These are phyloP conservation scores for Globisporangium nagaii DNA, from an alignment of 352 stramenopile species.

Conservation along the genomic window DNA sequence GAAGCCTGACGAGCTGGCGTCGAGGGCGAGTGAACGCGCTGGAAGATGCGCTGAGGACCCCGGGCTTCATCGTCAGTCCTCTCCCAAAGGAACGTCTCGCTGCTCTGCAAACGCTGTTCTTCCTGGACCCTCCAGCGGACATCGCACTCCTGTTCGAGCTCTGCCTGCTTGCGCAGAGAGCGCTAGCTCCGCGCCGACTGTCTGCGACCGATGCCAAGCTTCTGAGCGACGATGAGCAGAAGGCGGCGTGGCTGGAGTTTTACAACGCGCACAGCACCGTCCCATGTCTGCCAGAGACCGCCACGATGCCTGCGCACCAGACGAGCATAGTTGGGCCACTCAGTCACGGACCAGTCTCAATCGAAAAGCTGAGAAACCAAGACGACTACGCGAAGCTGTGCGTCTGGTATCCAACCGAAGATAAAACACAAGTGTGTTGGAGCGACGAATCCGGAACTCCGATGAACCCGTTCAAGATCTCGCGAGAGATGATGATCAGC, in stretches of 20 bases:
- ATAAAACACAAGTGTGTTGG: conserved; percentile 24
- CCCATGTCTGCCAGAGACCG: background rate
- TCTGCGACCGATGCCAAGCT: background rate
- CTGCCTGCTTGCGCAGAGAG: conserved; percentile 28
- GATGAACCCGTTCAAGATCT: conserved; percentile 36
- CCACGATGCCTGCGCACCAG: background rate
- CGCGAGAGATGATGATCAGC: conserved; percentile 12
- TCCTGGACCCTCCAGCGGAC: conserved; percentile 28
- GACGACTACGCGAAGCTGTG: conserved; percentile 19
- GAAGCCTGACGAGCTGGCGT: background rate
- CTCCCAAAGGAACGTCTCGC: conserved; percentile 20
- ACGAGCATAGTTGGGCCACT: background rate
- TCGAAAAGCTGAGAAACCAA: conserved; percentile 18
- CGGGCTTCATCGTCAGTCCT: conserved; percentile 22
- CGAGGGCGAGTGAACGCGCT: background rate
- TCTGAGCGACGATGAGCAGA: background rate
- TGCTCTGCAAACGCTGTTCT: conserved; percentile 35
- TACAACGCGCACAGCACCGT: conserved; percentile 10
- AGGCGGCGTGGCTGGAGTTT: conserved; percentile 16
- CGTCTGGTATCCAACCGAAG: conserved; percentile 28
- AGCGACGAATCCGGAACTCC: conserved; percentile 7
- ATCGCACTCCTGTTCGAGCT: conserved; percentile 35
- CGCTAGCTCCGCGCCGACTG: conserved; percentile 14
- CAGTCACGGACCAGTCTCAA: conserved; percentile 2
- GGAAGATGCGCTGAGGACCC: conserved; percentile 16